Percentiles rank a stretch among this genome's conserved stretches.
These are phyloP conservation scores for Phytophthora ohioensis DNA, from an alignment of 352 stramenopile genomes.

Conservation along the genomic window DNA sequence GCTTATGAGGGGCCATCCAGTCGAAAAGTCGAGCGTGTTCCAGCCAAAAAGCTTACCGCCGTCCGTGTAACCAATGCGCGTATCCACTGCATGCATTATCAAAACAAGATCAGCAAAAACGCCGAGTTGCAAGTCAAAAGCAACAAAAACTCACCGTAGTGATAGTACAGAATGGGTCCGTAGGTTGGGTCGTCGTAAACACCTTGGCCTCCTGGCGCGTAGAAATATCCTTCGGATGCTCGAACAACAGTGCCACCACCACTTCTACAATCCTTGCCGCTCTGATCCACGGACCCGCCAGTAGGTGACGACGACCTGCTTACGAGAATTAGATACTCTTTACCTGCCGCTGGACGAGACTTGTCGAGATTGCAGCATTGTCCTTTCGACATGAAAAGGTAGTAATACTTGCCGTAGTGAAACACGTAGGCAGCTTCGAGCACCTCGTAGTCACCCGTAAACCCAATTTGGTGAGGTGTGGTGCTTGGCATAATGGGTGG, in stretches of 20 bases:
- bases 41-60: conserved; percentile 58
- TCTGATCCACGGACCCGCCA: conserved; percentile 48
- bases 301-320: conserved; percentile 49
- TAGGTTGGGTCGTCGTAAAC: conserved; percentile 56
- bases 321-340: conserved; percentile 58
- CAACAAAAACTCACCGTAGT: conserved; percentile 50
- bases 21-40: conserved; percentile 53
- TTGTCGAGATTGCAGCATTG: conserved; percentile 47
- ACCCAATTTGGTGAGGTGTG: too few species aligned
- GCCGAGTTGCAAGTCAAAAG: background rate
- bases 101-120: conserved; percentile 29
- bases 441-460: conserved; percentile 33
- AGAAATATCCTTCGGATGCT: conserved; percentile 50
- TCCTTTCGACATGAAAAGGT: conserved; percentile 56
- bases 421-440: conserved; percentile 54
- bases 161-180: conserved; percentile 60
- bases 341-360: conserved; percentile 40
- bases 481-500: too few species aligned
- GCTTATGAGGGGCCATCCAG: conserved; percentile 38
- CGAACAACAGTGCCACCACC: conserved; percentile 58
- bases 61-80: conserved; percentile 50
- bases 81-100: conserved; percentile 44
- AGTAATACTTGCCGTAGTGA: conserved; percentile 49
- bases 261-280: conserved; percentile 41
- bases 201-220: conserved; percentile 55